Evolutionary conservation across 371 early-diverging fungal genomes (phyloP).

Genomic region (Mucor mucedo): DNA sequence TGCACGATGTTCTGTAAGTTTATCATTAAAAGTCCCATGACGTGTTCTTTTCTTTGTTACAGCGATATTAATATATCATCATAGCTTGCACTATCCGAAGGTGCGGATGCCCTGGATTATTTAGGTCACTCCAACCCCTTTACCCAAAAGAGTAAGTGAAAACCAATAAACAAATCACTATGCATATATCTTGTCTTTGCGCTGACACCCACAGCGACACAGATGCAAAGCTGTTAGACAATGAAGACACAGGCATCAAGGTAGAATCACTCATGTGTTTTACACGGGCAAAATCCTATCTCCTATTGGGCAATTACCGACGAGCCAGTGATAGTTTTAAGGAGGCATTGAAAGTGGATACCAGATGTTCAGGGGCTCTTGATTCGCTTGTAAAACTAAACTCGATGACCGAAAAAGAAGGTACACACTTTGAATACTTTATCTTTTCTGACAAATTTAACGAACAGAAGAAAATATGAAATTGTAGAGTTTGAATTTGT

Average conservation of each 20-base stretch:
- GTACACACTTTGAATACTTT: conserved; percentile 33
- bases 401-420: conserved; percentile 66
- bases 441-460: not conserved
- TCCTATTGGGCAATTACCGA: conserved; percentile 53
- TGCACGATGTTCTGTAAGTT: conserved; percentile 62
- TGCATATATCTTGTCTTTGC: not conserved
- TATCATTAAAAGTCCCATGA: too few relatives aligned
- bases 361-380: conserved; percentile 75
- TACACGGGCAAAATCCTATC: conserved; percentile 64
- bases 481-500: conserved; percentile 64
- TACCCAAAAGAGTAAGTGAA: not conserved
- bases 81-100: not conserved
- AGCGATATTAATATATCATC: not conserved
- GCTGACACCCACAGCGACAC: not conserved
- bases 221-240: conserved; percentile 8
- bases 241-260: conserved; percentile 32
- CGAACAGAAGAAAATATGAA: too few relatives aligned
- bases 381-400: conserved; percentile 61
- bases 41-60: too few relatives aligned
- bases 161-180: not conserved
- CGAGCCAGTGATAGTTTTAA: conserved; percentile 68
- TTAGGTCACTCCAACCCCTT: not conserved
- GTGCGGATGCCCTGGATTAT: too few relatives aligned
- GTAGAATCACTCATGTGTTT: conserved; percentile 70
- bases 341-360: conserved; percentile 68